Conservation (phyloP, 2,329 filamentous ascomycete genomes). For the Ophiostoma sp. region DNA sequence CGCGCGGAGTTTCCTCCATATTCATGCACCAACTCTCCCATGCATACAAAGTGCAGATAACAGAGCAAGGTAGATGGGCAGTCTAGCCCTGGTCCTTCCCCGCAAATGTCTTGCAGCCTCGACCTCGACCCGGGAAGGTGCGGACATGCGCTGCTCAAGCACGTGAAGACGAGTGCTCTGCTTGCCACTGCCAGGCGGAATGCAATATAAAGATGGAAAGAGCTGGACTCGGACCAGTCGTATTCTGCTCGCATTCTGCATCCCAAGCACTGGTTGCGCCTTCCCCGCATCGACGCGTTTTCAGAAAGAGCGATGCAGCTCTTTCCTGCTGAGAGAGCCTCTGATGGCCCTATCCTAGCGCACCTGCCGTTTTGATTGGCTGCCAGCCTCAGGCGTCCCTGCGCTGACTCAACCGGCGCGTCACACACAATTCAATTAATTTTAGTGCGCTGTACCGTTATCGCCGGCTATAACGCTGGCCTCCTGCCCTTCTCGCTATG, state of each 20-base stretch:
- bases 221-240: background rate
- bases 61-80: background rate
- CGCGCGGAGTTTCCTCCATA: background rate
- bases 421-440: conserved; percentile 19
- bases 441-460: background rate
- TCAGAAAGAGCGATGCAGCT: conserved; percentile 5
- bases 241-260: background rate
- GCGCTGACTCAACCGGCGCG: conserved; percentile 17
- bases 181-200: background rate
- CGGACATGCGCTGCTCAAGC: background rate
- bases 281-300: conserved; percentile 8
- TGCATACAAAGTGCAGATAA: background rate
- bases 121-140: background rate
- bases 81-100: background rate
- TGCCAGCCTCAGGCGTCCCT: conserved; percentile 14
- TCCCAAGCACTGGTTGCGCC: background rate
- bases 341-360: conserved; percentile 18
- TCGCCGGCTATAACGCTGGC: conserved; percentile 2
- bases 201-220: background rate
- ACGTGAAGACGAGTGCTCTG: background rate
- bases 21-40: too few species aligned
- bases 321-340: conserved; percentile 17
- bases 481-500: background rate
- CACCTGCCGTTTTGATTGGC: conserved; percentile 28
- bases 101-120: conserved; percentile 1